A percentile compares a stretch with the other conserved stretches of the same genome.
These are phyloP conservation scores for Alternaria brassicae DNA, from an alignment of 2,329 filamentous ascomycete genomes.

Conservation along the genomic window DNA sequence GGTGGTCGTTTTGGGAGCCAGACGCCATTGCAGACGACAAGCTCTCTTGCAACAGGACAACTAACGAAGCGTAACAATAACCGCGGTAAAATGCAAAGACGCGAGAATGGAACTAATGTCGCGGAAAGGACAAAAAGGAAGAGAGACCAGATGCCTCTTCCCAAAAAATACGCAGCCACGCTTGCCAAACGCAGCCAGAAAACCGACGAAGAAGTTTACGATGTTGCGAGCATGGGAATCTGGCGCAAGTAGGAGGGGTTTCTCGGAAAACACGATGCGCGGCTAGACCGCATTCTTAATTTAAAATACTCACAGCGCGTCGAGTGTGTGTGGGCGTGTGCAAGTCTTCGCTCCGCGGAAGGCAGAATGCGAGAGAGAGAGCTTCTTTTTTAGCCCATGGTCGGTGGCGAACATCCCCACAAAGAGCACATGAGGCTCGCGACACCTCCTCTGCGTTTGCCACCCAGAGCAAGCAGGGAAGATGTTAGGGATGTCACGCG, in stretches of 20 bases:
- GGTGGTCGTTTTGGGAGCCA: background rate
- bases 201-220: slow-evolving; percentile 4
- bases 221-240: slow-evolving; percentile 15
- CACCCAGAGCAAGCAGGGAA: background rate
- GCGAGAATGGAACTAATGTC: background rate
- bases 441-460: slow-evolving; percentile 5
- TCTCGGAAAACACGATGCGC: slow-evolving; percentile 12
- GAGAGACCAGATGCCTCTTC: background rate
- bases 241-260: slow-evolving; percentile 8
- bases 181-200: background rate
- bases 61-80: background rate
- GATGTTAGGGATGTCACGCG: background rate
- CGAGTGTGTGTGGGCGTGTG: background rate
- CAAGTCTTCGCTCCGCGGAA: slow-evolving; percentile 8
- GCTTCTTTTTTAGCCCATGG: background rate
- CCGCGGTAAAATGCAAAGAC: background rate
- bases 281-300: slow-evolving; percentile 20
- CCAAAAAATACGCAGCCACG: background rate
- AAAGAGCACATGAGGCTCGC: slow-evolving; percentile 3
- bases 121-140: background rate
- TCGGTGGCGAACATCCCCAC: background rate
- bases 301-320: slow-evolving; percentile 7
- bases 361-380: background rate
- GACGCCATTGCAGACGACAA: slow-evolving; percentile 4
- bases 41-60: background rate